Evolutionary conservation across 257 asterid genomes (phyloP).

Genomic region (Cordia subcordata): DNA sequence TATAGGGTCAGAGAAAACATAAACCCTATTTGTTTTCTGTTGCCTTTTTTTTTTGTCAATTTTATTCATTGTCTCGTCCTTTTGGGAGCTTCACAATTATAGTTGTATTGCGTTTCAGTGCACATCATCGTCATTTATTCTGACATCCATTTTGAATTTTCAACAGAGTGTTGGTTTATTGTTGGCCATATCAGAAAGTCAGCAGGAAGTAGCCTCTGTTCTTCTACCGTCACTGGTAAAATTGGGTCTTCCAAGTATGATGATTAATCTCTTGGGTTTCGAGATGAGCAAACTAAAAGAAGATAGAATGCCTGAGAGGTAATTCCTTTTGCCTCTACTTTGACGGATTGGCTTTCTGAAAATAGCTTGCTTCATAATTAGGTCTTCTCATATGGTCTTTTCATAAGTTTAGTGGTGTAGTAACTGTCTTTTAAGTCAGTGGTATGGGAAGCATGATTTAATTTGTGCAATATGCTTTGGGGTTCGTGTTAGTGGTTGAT

Average conservation of each 20-base stretch:
- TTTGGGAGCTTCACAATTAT: too few species aligned
- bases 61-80: too few species aligned
- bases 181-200: conserved; percentile 62
- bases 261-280: conserved; percentile 63
- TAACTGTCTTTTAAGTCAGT: too few species aligned
- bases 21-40: too few species aligned
- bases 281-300: conserved; percentile 66
- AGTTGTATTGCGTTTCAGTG: not conserved
- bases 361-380: too few species aligned
- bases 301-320: conserved; percentile 74
- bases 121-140: not conserved
- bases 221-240: conserved; percentile 63
- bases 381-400: too few species aligned
- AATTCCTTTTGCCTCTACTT: not conserved
- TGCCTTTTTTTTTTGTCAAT: too few species aligned
- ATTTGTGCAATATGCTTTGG: not conserved
- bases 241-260: conserved; percentile 54
- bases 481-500: not conserved
- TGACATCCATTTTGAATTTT: conserved; percentile 15
- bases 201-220: conserved; percentile 43
- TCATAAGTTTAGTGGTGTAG: too few species aligned
- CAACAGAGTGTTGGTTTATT: conserved; percentile 73
- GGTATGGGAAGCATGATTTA: too few species aligned
- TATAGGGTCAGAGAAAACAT: too few species aligned
- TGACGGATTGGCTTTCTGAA: too few species aligned